phyloP scores from a whole-genome alignment of 2,329 filamentous ascomycete species.

The Colletotrichum neosansevieriae region DNA sequence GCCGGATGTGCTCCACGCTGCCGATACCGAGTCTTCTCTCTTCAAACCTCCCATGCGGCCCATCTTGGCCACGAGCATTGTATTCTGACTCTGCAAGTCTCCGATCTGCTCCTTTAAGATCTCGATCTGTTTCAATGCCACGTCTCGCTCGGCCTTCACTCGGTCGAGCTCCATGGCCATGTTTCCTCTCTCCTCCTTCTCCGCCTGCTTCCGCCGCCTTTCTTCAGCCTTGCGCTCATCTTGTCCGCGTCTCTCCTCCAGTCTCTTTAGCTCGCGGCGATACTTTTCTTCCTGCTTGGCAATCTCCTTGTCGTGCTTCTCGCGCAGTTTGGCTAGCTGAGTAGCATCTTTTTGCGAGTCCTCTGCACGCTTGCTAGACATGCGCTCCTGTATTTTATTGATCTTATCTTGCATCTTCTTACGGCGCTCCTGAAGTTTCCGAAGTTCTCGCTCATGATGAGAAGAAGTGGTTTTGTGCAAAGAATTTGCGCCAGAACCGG shows the following conservation, averaged over 20 bases:
- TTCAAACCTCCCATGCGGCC: conserved; percentile 49
- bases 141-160: conserved; percentile 62
- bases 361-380: conserved; percentile 58
- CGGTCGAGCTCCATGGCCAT: conserved; percentile 66
- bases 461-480: conserved; percentile 47
- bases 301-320: conserved; percentile 73
- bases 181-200: conserved; percentile 65
- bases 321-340: conserved; percentile 67
- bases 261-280: conserved; percentile 71
- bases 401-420: conserved; percentile 73
- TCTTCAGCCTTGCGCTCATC: conserved; percentile 72
- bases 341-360: conserved; percentile 63
- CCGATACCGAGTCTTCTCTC: conserved; percentile 55
- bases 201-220: conserved; percentile 61
- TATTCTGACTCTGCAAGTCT: conserved; percentile 71
- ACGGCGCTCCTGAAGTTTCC: conserved; percentile 71
- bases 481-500: conserved; percentile 48
- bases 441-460: conserved; percentile 72
- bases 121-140: conserved; percentile 65
- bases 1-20: conserved; percentile 42
- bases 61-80: conserved; percentile 65
- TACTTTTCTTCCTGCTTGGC: conserved; percentile 77
- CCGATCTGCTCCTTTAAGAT: conserved; percentile 67
- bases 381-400: conserved; percentile 64
- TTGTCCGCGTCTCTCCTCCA: conserved; percentile 72